A percentile compares a stretch with the other conserved stretches of the same genome.
These are phyloP conservation scores for Coniochaeta prunicola DNA, from an alignment of 2,329 filamentous ascomycete genomes.

Conservation along the genomic window DNA sequence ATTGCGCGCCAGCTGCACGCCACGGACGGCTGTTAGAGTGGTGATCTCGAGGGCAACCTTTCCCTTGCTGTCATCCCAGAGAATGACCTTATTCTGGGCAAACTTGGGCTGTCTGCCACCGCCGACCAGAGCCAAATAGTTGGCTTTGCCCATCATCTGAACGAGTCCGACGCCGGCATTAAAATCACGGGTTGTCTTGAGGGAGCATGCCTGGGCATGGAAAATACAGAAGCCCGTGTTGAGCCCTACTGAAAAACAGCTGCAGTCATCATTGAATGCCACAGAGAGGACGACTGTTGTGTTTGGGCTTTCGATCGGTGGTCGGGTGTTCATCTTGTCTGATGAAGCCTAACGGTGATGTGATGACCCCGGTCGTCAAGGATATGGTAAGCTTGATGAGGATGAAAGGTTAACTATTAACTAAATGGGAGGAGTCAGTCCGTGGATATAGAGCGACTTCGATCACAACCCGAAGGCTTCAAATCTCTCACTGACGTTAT, in stretches of 20 bases:
- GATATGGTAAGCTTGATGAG: neutral
- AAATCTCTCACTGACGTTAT: neutral
- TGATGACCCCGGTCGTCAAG: neutral
- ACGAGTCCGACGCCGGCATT: slow-evolving; percentile 75
- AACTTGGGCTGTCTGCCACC: slow-evolving; percentile 82
- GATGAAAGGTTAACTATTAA: neutral
- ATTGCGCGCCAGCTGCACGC: slow-evolving; percentile 68
- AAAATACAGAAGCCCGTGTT: slow-evolving; percentile 81
- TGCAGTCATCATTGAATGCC: slow-evolving; percentile 78
- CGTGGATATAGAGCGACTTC: neutral
- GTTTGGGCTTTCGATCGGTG: slow-evolving; percentile 70
- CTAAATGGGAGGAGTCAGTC: neutral
- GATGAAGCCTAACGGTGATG: neutral
- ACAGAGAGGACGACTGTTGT: slow-evolving; percentile 73
- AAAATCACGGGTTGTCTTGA: slow-evolving; percentile 60
- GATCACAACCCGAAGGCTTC: neutral
- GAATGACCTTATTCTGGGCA: slow-evolving; percentile 81
- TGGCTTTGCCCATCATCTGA: slow-evolving; percentile 80
- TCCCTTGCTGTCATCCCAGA: slow-evolving; percentile 84
- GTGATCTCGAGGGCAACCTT: slow-evolving; percentile 70
- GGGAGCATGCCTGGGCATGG: slow-evolving; percentile 62
- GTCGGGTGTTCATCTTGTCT: slow-evolving; percentile 75
- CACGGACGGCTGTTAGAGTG: slow-evolving; percentile 71
- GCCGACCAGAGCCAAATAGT: slow-evolving; percentile 83
- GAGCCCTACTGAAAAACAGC: slow-evolving; percentile 79